Evolutionary conservation across 306 rosid species (phyloP), one percentile per base, ranked within the genome.

Genomic region (Prunus kanzakura): DNA sequence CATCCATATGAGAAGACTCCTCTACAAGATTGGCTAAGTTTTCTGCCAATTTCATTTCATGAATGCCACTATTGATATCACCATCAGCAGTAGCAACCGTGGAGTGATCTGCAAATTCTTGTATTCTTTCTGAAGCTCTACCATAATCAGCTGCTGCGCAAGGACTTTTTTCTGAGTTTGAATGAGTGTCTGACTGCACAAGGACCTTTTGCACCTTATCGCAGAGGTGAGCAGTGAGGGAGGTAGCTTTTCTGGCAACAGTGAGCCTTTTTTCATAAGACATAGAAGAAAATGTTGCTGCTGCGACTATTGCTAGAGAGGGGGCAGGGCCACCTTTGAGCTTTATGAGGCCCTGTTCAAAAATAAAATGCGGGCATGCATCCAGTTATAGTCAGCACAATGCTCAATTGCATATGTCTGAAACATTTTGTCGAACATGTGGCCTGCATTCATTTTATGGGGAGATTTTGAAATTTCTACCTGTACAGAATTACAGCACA

Each of bases 1-100:
- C 61, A 9, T 65, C 69, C 47, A 73, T 78, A 64, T 82, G 67
- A 23, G 79, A 58, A 43, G 91, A 83, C 13, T 88, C 85, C 67
- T 88, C 84, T 3, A 94, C 78, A 32, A 93, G 86, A 47, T 79
- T 77, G 47, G 98, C 98, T 15, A 94, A 82, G 75, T 88, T 86
- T 61, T 79, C 67, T 1, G 97, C 97, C 75, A 94, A 52, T 9
- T 81, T 78, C 65, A 75, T 80, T 30, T 83, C 79, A 71, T 70
- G 77, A 43, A 52, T 56, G 38, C 83, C 76, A 52, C 76, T 72
- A 35, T 43, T 43, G 32, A 67, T 20, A 57, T 68, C 76, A 63
- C 63, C 68, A 12, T 71, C 75, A 76, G 68, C 57, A n/a, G 63
- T 57, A 19, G 85, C 43, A 18, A 69, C 25, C 38, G 69, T 61